Conservation (phyloP, 768 basidiomycete genomes). For the Boletus sp. region DNA sequence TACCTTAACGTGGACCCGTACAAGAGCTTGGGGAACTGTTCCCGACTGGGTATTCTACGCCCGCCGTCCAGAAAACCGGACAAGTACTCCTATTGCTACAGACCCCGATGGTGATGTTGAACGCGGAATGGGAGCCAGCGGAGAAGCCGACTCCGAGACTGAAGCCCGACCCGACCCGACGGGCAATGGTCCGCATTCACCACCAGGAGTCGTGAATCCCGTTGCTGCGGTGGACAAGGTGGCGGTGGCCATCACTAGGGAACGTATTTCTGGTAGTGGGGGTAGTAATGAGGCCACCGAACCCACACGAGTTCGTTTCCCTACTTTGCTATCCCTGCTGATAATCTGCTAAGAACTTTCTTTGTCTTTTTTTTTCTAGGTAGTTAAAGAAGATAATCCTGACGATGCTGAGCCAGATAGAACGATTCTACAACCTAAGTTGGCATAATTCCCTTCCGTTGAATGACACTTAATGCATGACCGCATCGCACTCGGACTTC, state of each 20-base stretch:
- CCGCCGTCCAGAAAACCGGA: conserved; percentile 22
- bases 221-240: background rate
- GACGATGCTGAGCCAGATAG: background rate
- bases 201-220: background rate
- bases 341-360: conserved; percentile 14
- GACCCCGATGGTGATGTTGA: conserved; percentile 18
- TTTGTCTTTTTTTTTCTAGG: conserved; percentile 12
- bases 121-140: conserved; percentile 7
- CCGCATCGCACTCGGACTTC: conserved; percentile 1
- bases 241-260: background rate
- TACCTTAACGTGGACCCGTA: conserved; percentile 40
- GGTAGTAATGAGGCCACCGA: background rate
- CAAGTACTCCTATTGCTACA: background rate
- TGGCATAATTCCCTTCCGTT: conserved; percentile 33
- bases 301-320: conserved; percentile 21
- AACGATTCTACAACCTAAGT: conserved; percentile 8
- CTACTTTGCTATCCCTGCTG: background rate
- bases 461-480: conserved; percentile 33
- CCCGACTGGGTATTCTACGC: conserved; percentile 48
- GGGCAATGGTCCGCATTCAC: background rate
- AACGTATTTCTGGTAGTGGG: background rate
- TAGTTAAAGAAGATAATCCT: background rate
- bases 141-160: background rate
- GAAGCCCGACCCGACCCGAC: background rate
- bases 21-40: conserved; percentile 22